These are phyloP conservation scores for Ophiocytium majus DNA, from an alignment of 352 stramenopile genomes.

Conservation along the genomic window DNA sequence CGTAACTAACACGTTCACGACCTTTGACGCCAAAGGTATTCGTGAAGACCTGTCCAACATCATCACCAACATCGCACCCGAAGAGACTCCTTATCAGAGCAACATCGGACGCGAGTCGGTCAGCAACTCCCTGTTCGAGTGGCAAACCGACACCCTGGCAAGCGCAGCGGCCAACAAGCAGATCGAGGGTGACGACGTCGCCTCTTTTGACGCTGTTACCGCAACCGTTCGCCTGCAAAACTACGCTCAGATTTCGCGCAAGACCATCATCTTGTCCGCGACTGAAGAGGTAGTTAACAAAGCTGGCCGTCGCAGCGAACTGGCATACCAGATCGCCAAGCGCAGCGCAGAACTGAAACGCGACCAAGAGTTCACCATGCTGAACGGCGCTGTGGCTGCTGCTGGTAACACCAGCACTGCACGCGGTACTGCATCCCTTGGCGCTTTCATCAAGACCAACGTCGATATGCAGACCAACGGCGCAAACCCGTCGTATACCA, in stretches of 20 bases:
- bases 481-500: not conserved
- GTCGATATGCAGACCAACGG: not conserved
- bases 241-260: not conserved
- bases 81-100: not conserved
- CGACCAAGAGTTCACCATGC: not conserved
- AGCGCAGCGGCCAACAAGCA: not conserved
- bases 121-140: not conserved
- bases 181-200: not conserved
- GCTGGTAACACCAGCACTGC: not conserved
- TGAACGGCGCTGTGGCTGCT: too few species aligned
- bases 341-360: not conserved
- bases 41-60: not conserved
- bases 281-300: not conserved
- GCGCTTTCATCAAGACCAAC: constrained; percentile 3
- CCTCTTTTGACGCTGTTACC: not conserved
- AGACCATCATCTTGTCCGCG: not conserved
- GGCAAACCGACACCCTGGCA: not conserved
- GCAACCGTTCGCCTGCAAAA: not conserved
- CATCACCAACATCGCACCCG: not conserved
- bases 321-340: constrained; percentile 8
- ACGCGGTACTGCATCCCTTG: not conserved
- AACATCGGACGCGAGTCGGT: not conserved
- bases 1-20: too few species aligned
- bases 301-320: not conserved
- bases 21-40: not conserved